phyloP scores from a whole-genome alignment of 176 grass and related monocot species.

The Oryza glaberrima region DNA sequence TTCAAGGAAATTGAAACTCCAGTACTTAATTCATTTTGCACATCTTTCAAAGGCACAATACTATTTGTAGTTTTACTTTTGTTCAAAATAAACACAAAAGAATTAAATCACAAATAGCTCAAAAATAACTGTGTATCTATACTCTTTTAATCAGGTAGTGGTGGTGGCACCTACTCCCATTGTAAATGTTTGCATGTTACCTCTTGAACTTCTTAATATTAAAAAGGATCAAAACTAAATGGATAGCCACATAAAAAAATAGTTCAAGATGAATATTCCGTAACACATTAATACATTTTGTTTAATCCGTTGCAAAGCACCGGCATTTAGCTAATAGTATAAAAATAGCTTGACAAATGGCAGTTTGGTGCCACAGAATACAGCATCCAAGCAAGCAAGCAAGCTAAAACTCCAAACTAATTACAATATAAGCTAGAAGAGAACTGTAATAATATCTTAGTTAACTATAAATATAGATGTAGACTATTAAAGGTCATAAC shows the following conservation, averaged over 20 bases:
- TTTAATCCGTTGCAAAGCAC: too few species aligned
- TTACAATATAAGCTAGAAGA: background rate
- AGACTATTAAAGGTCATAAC: background rate
- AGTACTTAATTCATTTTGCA: background rate
- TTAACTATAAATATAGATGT: background rate
- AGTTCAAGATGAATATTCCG: too few species aligned
- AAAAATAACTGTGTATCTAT: background rate
- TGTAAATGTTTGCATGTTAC: too few species aligned
- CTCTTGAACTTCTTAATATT: too few species aligned
- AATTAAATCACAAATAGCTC: background rate
- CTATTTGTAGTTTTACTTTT: background rate
- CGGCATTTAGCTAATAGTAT: background rate
- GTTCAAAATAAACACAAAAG: background rate
- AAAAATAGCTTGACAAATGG: background rate
- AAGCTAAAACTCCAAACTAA: slow-evolving; percentile 11
- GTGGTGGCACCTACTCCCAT: too few species aligned
- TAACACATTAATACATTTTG: too few species aligned
- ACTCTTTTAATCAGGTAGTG: too few species aligned
- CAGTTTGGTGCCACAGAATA: background rate
- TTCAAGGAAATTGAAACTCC: background rate
- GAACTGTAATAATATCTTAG: background rate
- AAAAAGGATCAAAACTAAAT: too few species aligned
- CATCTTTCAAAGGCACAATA: background rate
- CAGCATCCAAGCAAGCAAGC: background rate
- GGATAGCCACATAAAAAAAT: too few species aligned